Evolutionary conservation across 768 basidiomycete genomes (phyloP).

Genomic region (Phanerochaete carnosa): DNA sequence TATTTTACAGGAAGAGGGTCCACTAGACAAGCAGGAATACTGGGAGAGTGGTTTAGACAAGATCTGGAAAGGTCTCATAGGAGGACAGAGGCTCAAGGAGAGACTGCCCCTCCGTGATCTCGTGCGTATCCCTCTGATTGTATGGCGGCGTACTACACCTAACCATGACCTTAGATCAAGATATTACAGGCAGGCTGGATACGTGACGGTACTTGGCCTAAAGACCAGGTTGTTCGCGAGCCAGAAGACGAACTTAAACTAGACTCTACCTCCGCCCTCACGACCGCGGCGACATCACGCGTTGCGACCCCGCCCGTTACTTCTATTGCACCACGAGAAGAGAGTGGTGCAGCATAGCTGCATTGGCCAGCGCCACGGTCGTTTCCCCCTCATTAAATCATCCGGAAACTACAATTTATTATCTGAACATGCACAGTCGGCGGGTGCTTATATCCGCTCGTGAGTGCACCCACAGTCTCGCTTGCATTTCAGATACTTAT

Average conservation of each 20-base stretch:
- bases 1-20: slow-evolving; percentile 44
- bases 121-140: slow-evolving; percentile 5
- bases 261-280: not conserved
- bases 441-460: no score
- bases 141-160: not conserved
- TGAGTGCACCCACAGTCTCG: no score
- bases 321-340: not conserved
- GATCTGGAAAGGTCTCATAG: slow-evolving; percentile 60
- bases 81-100: slow-evolving; percentile 56
- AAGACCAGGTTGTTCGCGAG: slow-evolving; percentile 54
- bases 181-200: slow-evolving; percentile 74
- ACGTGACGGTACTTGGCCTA: slow-evolving; percentile 75
- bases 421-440: no score
- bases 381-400: not conserved
- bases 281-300: not conserved
- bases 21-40: slow-evolving; percentile 44
- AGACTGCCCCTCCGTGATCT: slow-evolving; percentile 49
- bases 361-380: not conserved
- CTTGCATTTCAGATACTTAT: no score
- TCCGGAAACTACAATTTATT: no score
- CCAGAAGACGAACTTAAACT: slow-evolving; percentile 48
- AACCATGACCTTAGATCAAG: slow-evolving; percentile 50
- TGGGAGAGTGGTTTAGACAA: slow-evolving; percentile 58
- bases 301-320: not conserved
- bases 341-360: not conserved